These are phyloP conservation scores for Phytophthora palmivora DNA, from an alignment of 352 stramenopile genomes.

Conservation along the genomic window DNA sequence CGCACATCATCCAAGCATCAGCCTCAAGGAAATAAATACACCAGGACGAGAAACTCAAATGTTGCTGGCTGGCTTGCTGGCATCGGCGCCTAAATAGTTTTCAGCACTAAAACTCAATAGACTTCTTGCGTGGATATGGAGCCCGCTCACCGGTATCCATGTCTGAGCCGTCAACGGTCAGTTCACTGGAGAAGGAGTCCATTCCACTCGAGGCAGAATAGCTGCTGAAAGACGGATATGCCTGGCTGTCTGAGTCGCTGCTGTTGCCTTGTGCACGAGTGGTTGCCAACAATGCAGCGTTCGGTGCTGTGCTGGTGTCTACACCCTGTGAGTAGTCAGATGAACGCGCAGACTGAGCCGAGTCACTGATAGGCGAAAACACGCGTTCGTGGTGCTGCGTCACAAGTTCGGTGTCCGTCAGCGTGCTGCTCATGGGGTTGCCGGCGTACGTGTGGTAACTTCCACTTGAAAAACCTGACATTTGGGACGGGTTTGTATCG, in stretches of 20 bases:
- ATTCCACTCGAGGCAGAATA: constrained; percentile 41
- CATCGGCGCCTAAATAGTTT: constrained; percentile 17
- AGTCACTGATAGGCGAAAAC: constrained; percentile 52
- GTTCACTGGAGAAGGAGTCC: constrained; percentile 51
- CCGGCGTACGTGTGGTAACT: constrained; percentile 56
- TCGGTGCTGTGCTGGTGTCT: constrained; percentile 27
- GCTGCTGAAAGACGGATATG: constrained; percentile 25
- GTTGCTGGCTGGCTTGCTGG: neutral
- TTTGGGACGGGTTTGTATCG: constrained; percentile 52
- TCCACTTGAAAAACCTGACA: constrained; percentile 46
- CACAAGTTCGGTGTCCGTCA: constrained; percentile 55
- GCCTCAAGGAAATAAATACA: constrained; percentile 1
- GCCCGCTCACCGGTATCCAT: constrained; percentile 22
- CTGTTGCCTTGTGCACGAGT: constrained; percentile 14
- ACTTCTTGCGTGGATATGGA: constrained; percentile 49
- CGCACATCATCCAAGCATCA: too few species aligned
- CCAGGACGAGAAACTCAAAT: constrained; percentile 3
- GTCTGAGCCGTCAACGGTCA: constrained; percentile 42
- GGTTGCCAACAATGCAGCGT: constrained; percentile 13
- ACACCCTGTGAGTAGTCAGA: constrained; percentile 45
- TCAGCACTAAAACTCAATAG: constrained; percentile 52
- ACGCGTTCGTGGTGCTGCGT: constrained; percentile 32
- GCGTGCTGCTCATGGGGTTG: constrained; percentile 35
- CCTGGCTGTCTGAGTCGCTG: constrained; percentile 9
- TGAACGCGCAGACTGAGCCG: constrained; percentile 29